Evolutionary conservation across 257 asterid species (phyloP), one percentile per base, ranked within the genome.

Genomic region (Verbascum thapsus): DNA sequence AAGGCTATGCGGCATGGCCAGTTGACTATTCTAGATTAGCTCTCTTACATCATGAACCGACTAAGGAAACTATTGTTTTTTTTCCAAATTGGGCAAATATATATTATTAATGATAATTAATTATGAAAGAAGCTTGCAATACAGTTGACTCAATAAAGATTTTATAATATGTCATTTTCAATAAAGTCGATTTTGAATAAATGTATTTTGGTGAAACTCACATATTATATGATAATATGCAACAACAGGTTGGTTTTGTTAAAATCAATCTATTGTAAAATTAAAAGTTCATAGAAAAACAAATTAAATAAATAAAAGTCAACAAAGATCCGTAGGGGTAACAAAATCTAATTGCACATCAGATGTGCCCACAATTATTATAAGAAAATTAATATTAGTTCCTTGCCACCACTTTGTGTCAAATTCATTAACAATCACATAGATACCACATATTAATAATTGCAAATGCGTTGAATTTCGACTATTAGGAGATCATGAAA

Each of bases 111-210:
- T 12, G 7, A 38, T 13, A 64, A 58, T 53, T 50, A n/a, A 54
- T 32, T 59, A 57, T 22, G 58, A 55, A 39, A 26, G 41, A 51
- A 18, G 15, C 38, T 44, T 15, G 30, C 65, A 53, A 44, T 6
- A 45, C 8, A 19, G 75, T 69, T 64, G 75, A 69, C 69, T 12
- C 5, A 10, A 1, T n/a, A n/a, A n/a, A n/a, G n/a, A n/a, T n/a
- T n/a, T n/a, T n/a, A n/a, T n/a, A n/a, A n/a, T n/a, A n/a, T n/a
- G n/a, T n/a, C n/a, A n/a, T n/a, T n/a, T n/a, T n/a, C n/a, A n/a
- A n/a, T n/a, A n/a, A n/a, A n/a, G n/a, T n/a, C n/a, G n/a, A n/a
- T n/a, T n/a, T n/a, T n/a, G n/a, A n/a, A n/a, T n/a, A n/a, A n/a
- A n/a, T n/a, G n/a, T n/a, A n/a, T n/a, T n/a, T n/a, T n/a, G n/a